These are phyloP conservation scores for Auricularia sp. DNA, from an alignment of 768 basidiomycete genomes.

Conservation along the genomic window DNA sequence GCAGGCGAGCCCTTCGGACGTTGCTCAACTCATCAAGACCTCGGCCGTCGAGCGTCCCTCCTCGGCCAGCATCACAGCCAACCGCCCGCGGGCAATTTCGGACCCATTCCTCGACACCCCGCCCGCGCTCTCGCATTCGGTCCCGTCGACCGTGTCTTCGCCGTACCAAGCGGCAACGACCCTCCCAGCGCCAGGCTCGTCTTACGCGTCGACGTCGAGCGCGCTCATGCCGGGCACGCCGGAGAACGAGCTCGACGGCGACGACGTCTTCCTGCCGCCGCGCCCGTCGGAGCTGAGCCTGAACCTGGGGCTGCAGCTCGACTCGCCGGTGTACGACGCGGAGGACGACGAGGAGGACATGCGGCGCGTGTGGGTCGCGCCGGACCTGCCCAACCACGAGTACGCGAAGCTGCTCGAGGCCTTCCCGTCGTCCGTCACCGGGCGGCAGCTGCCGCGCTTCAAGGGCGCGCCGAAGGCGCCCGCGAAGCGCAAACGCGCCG, in stretches of 20 bases:
- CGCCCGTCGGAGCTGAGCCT: constrained; percentile 7
- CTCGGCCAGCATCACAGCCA: constrained; percentile 61
- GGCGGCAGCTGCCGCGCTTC: constrained; percentile 66
- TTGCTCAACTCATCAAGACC: neutral
- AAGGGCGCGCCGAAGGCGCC: constrained; percentile 26
- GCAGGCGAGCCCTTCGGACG: constrained; percentile 12
- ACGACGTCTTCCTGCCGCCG: constrained; percentile 7
- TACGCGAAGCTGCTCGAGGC: constrained; percentile 53
- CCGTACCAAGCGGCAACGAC: constrained; percentile 17
- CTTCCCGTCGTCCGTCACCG: constrained; percentile 71
- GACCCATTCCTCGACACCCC: constrained; percentile 51
- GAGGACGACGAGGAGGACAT: constrained; percentile 36
- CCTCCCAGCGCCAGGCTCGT: constrained; percentile 9
- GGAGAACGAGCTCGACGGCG: constrained; percentile 7
- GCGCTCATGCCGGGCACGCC: constrained; percentile 16
- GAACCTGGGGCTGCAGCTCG: constrained; percentile 12
- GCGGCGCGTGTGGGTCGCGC: constrained; percentile 72
- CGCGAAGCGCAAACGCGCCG: constrained; percentile 17
- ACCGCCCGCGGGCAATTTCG: constrained; percentile 40
- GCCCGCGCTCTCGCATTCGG: constrained; percentile 45
- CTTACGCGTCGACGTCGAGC: constrained; percentile 24
- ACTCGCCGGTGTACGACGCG: constrained; percentile 20
- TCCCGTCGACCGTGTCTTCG: constrained; percentile 45
- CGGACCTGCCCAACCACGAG: constrained; percentile 72
- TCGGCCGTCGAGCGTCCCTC: constrained; percentile 31